Conservation (phyloP, 768 basidiomycete genomes). For the Ramaria sp. region DNA sequence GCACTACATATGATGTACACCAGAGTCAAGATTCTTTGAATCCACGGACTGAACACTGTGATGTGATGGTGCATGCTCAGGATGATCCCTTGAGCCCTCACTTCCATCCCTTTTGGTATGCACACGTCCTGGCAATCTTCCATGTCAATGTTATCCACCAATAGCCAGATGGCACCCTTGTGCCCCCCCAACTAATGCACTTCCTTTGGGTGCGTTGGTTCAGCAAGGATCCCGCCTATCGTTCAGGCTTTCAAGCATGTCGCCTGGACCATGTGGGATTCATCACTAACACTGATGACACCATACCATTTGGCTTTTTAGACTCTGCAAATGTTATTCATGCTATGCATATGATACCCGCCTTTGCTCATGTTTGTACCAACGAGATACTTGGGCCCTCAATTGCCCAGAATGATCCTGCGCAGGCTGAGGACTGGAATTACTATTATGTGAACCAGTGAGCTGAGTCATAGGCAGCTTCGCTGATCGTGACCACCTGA, state of each 20-base stretch:
- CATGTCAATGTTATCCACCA: not conserved
- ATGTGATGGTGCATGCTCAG: slow-evolving; percentile 15
- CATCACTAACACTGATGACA: not conserved
- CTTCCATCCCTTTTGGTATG: slow-evolving; percentile 18
- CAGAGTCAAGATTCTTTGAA: slow-evolving; percentile 14
- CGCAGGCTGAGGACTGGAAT: slow-evolving; percentile 10
- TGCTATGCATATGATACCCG: slow-evolving; percentile 7
- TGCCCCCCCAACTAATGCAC: not conserved
- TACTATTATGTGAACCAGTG: slow-evolving; percentile 21
- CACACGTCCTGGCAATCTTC: slow-evolving; percentile 10
- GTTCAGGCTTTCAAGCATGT: not conserved
- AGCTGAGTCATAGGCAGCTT: slow-evolving; percentile 14
- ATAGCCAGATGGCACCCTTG: not conserved
- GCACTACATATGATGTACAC: slow-evolving; percentile 16
- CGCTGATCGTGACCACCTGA: slow-evolving; percentile 18
- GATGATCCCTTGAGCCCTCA: slow-evolving; percentile 9
- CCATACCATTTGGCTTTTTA: slow-evolving; percentile 7
- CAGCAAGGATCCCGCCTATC: not conserved
- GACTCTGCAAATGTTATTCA: slow-evolving; percentile 7
- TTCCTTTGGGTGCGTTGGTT: slow-evolving; percentile 10
- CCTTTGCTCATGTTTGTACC: slow-evolving; percentile 8
- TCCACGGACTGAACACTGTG: slow-evolving; percentile 8
- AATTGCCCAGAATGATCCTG: slow-evolving; percentile 11
- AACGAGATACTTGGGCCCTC: slow-evolving; percentile 8
- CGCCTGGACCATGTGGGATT: slow-evolving; percentile 2